These are phyloP conservation scores for Eimeria praecox DNA, from an alignment of 169 alveolate genomes.

Conservation along the genomic window DNA sequence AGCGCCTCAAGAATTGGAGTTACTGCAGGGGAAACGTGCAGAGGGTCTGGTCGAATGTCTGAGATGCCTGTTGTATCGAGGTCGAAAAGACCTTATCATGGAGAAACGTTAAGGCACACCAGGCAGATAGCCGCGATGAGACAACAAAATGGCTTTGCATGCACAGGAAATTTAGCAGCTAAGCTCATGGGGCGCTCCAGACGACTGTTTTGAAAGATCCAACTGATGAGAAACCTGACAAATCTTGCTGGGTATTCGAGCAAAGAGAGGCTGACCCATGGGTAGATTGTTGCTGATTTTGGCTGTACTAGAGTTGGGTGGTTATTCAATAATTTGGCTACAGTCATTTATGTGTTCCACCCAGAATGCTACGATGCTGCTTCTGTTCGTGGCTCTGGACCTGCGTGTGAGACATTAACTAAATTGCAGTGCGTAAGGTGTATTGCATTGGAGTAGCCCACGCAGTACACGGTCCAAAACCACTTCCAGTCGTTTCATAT, in stretches of 20 bases:
- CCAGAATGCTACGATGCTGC: not conserved
- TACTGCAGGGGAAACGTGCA: not conserved
- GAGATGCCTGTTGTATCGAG: not conserved
- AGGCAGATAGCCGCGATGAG: not conserved
- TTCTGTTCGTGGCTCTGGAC: not conserved
- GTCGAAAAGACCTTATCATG: not conserved
- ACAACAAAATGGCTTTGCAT: not conserved
- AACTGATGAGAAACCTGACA: not conserved
- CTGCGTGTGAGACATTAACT: not conserved
- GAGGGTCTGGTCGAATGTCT: not conserved
- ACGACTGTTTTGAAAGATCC: not conserved
- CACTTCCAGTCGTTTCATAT: not conserved
- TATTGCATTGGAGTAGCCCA: not conserved
- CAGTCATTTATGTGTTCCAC: not conserved
- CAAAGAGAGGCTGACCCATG: not conserved
- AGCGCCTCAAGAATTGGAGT: not conserved
- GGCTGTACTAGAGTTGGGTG: not conserved
- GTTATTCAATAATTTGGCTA: not conserved
- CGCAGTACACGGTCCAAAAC: not conserved
- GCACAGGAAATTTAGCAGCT: not conserved
- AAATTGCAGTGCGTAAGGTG: not conserved
- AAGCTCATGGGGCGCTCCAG: conserved; percentile 34
- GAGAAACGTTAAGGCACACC: not conserved
- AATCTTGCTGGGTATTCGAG: not conserved
- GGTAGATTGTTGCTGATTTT: not conserved